Evolutionary conservation across 2,329 filamentous ascomycete genomes (phyloP), one percentile per base, ranked within the genome.

Genomic region (Exophiala aquamarina): DNA sequence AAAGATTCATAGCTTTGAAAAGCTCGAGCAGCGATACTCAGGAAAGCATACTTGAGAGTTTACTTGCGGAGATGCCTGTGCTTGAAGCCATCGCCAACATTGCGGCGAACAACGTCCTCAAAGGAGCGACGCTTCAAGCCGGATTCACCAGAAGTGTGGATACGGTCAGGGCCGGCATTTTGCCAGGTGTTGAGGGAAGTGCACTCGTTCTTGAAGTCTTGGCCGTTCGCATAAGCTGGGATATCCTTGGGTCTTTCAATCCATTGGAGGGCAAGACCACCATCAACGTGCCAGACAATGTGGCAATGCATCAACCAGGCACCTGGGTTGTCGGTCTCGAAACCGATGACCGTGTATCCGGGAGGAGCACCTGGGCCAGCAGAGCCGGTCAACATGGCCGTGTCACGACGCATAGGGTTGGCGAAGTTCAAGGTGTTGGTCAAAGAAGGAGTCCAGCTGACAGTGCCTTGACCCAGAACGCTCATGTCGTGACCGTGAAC

Each of bases 281-380:
- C 81, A 1, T 76, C 69, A 47, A 87, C 72, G 61, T 89, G 86
- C 85, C 84, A 92, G 60, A 88, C 85, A 41, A 91, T 85, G 63
- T 91, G 87, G 66, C 87, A 91, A 67, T 90, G 86, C 69, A 90
- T 87, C 3, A 86, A 65, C 83, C 82, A 87, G 17, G 86, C 72
- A 28, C 79, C 70, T 2, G 70, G 70, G 44, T 71, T 72, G 45
- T 71, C 65, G 4, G 67, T 66, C 15, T 67, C 58, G 50, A 76
- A 75, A 0, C 72, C 61, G 5, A 92, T 61, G 6, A 89, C 79
- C 15, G 86, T 76, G 62, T 86, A 82, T 0, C 87, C 52, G 3
- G 45, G 21, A 9, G 37, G 29, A 20, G 31, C 14, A 13, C 33
- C 35, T 9, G 48, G 33, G n/a, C 42, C 47, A 8, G 41, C 17